These are phyloP conservation scores for Phytophthora meadii DNA, from an alignment of 352 stramenopile species.

Conservation along the genomic window DNA sequence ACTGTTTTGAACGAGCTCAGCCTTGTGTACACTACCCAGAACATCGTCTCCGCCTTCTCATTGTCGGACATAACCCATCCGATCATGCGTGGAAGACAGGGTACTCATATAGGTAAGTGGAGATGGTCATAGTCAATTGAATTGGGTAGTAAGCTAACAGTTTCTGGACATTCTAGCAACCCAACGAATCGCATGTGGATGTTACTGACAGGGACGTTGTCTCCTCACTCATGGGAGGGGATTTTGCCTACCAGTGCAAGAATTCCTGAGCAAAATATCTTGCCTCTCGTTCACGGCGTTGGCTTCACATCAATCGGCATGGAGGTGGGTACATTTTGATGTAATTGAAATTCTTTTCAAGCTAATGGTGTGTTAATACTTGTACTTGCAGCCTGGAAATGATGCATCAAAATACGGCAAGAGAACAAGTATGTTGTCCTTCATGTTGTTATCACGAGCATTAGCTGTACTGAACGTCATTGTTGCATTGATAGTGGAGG, in stretches of 20 bases:
- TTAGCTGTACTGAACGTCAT: not conserved
- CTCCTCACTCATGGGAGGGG: constrained; percentile 61
- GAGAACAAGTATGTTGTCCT: constrained; percentile 53
- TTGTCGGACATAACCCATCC: constrained; percentile 91
- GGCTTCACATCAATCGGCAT: constrained; percentile 87
- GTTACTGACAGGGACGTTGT: constrained; percentile 73
- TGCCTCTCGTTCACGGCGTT: constrained; percentile 69
- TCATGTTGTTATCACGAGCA: not conserved
- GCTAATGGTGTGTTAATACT: constrained; percentile 13
- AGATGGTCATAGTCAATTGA: not conserved
- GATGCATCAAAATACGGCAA: constrained; percentile 84
- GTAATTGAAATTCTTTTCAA: not conserved
- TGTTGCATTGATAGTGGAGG: constrained; percentile 46
- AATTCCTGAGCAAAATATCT: constrained; percentile 76
- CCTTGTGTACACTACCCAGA: constrained; percentile 75
- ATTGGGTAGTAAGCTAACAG: not conserved
- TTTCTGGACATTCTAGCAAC: constrained; percentile 55
- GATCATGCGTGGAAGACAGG: constrained; percentile 88
- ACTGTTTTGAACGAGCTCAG: constrained; percentile 61
- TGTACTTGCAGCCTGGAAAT: constrained; percentile 75
- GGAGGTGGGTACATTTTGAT: constrained; percentile 48
- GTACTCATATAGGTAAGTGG: constrained; percentile 65
- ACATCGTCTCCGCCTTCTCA: constrained; percentile 72
- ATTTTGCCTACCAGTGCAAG: constrained; percentile 63
- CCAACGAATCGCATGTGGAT: constrained; percentile 92